Evolutionary conservation across 495 filamentous ascomycete species (phyloP), one percentile per base, ranked within the genome.

Genomic region (Penicillium mononematosum): DNA sequence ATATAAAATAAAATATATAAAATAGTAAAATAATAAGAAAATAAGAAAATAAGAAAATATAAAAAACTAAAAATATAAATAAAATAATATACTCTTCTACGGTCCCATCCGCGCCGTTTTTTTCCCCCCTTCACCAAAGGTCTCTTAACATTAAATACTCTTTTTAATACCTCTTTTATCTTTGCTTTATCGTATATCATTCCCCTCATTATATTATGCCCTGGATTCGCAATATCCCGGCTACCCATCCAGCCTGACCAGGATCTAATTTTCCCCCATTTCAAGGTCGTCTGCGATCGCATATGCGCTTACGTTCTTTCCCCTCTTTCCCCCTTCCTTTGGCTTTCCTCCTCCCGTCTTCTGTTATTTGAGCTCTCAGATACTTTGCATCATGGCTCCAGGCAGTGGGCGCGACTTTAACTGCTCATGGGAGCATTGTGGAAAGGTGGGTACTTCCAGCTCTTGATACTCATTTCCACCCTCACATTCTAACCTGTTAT

Each of bases 361-460:
- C n/a, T 7, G 31, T 11, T 34, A 34, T n/a, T 39, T 11, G 7
- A n/a, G 16, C 7, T 39, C 16, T 39, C 16, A 16, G 46, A 20
- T 17, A n/a, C 31, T 16, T 42, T 19, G 52, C 47, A 47, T 50
- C 61, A 79, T 79, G 76, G 76, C 76, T 53, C 75, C 76, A 39
- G 75, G 75, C 24, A 71, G 62, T 56, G 72, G 70, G 44, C 76
- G 76, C 60, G 74, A 76, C 50, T 79, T 79, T 60, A 76, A 72
- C 58, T 79, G 76, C 65, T 65, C 76, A 12, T 79, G 76, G 76
- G 69, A 74, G 50, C 62, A 71, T 44, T 79, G 76, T 70, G 69
- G 69, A 58, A 79, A 79, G 74, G 76, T 79, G 67, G 54, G 66
- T 51, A 14, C 8, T 46, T 24, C 27, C 27, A 39, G n/a, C 39